These are phyloP conservation scores for Extremus antarcticus DNA, from an alignment of 495 filamentous ascomycete species.

Conservation along the genomic window DNA sequence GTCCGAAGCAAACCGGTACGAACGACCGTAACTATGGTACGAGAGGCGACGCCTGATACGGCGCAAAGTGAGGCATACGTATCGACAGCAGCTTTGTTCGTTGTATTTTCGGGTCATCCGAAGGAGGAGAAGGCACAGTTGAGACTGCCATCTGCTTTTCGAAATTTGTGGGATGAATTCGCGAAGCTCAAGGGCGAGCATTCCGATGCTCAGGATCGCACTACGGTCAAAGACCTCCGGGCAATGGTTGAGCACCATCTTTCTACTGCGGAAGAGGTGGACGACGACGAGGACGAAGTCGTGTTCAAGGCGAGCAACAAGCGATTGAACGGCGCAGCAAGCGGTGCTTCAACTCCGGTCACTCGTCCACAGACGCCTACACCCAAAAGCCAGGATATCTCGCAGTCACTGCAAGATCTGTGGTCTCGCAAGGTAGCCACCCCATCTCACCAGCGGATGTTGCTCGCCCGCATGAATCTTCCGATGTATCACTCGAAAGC, in stretches of 20 bases:
- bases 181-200: slow-evolving; percentile 55
- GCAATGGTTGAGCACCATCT: slow-evolving; percentile 45
- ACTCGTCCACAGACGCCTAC: slow-evolving; percentile 32
- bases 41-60: slow-evolving; percentile 59
- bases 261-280: slow-evolving; percentile 38
- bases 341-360: slow-evolving; percentile 13
- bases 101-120: slow-evolving; percentile 59
- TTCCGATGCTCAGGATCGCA: slow-evolving; percentile 56
- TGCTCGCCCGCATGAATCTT: slow-evolving; percentile 53
- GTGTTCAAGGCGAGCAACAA: slow-evolving; percentile 58
- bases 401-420: slow-evolving; percentile 46
- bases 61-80: slow-evolving; percentile 81
- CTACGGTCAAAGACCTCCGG: slow-evolving; percentile 49
- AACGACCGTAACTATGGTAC: slow-evolving; percentile 57
- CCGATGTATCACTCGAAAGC: slow-evolving; percentile 82
- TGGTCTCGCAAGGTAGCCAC: slow-evolving; percentile 61
- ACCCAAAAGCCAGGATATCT: slow-evolving; percentile 20
- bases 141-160: slow-evolving; percentile 66
- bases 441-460: slow-evolving; percentile 48
- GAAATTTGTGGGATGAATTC: slow-evolving; percentile 77
- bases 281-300: slow-evolving; percentile 60
- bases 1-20: slow-evolving; percentile 37
- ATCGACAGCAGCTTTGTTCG: slow-evolving; percentile 69
- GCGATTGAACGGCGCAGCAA: slow-evolving; percentile 47
- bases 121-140: slow-evolving; percentile 81